A percentile compares a stretch with the other conserved stretches of the same genome.
phyloP scores from a whole-genome alignment of 805 yeast species.

The Lipomyces spencermartinsiae region DNA sequence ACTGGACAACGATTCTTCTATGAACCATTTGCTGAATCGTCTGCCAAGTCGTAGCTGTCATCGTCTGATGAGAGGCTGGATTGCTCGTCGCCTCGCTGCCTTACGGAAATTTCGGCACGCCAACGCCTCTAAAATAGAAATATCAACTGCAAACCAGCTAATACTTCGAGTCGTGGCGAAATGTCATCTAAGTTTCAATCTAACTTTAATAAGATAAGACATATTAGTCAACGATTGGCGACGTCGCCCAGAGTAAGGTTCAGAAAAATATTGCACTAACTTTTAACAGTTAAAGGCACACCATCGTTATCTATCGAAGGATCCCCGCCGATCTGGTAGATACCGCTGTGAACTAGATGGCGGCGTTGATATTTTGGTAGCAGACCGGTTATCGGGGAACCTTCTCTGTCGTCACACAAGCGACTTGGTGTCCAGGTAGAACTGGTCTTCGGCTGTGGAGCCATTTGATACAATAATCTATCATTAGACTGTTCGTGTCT shows the following conservation, averaged over 20 bases:
- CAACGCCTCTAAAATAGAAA: neutral
- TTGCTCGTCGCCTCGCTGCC: neutral
- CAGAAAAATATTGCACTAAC: neutral
- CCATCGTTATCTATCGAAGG: neutral
- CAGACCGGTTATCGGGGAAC: neutral
- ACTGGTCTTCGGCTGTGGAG: neutral
- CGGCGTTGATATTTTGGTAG: neutral
- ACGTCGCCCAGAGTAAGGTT: neutral
- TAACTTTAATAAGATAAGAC: neutral
- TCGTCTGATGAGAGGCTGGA: too few species aligned
- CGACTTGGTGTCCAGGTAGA: neutral
- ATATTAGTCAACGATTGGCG: neutral
- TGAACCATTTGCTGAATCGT: too few species aligned
- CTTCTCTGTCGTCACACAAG: neutral
- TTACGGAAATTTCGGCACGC: too few species aligned
- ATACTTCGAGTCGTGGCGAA: neutral
- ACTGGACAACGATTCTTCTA: too few species aligned
- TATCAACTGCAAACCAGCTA: neutral
- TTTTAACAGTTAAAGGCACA: neutral
- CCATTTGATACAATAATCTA: neutral
- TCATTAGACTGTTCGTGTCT: neutral
- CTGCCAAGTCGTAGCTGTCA: too few species aligned
- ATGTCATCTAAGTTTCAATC: neutral
- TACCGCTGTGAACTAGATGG: neutral
- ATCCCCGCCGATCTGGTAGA: neutral